These are phyloP conservation scores for Penicillium canescens DNA, from an alignment of 495 filamentous ascomycete species.

Conservation along the genomic window DNA sequence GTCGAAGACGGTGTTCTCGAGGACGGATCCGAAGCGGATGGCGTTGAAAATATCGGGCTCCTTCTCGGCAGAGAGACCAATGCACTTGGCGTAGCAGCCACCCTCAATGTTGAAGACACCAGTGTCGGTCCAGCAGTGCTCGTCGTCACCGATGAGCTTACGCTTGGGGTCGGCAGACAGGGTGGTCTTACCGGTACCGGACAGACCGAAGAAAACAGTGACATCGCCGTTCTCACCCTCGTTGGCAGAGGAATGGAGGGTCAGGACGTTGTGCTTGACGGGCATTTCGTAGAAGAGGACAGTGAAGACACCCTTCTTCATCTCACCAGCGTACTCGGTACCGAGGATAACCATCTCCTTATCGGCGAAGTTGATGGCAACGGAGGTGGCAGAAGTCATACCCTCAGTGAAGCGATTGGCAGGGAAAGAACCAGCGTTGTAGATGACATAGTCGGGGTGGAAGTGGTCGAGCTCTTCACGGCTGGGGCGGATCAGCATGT, in stretches of 20 bases:
- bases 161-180: conserved; percentile 96
- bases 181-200: conserved; percentile 97
- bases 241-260: conserved; percentile 93
- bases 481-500: conserved; percentile 97
- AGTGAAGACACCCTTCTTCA: conserved; percentile 99
- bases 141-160: conserved; percentile 94
- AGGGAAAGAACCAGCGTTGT: conserved; percentile 98
- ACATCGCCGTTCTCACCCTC: conserved; percentile 87
- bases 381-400: conserved; percentile 93
- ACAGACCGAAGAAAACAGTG: conserved; percentile 98
- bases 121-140: conserved; percentile 97
- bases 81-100: conserved; percentile 98
- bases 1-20: conserved; percentile 98
- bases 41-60: conserved; percentile 97
- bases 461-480: conserved; percentile 91
- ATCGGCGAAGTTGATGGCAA: conserved; percentile 84
- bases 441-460: conserved; percentile 99
- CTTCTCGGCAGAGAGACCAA: conserved; percentile 97
- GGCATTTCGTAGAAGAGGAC: conserved; percentile 99
- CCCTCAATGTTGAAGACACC: conserved; percentile 99
- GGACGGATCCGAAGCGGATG: conserved; percentile 93
- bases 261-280: conserved; percentile 98
- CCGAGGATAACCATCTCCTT: conserved; percentile 98
- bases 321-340: conserved; percentile 98
- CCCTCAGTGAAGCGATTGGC: conserved; percentile 97